phyloP scores from a whole-genome alignment of 129 eudicot genomes.

The Arctium minus region DNA sequence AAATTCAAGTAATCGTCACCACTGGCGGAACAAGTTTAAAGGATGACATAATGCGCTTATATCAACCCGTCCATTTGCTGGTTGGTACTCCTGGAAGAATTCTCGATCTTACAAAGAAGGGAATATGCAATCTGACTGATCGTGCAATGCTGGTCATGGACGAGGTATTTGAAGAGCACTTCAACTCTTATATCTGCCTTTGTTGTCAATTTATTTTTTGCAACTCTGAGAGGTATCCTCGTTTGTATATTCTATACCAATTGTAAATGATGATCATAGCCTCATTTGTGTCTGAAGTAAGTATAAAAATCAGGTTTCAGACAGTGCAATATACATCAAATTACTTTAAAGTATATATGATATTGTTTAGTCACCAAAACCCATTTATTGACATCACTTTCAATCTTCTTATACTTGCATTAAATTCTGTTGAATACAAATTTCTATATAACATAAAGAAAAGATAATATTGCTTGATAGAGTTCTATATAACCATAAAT shows the following conservation, averaged over 20 bases:
- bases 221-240: not conserved
- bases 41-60: constrained; percentile 66
- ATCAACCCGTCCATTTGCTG: constrained; percentile 58
- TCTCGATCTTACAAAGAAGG: constrained; percentile 58
- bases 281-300: not conserved
- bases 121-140: constrained; percentile 46
- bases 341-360: not conserved
- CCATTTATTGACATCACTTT: not conserved
- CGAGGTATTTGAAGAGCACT: constrained; percentile 37
- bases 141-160: constrained; percentile 66
- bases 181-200: not conserved
- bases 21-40: constrained; percentile 69
- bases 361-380: not conserved
- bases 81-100: constrained; percentile 77
- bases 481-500: not conserved
- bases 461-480: not conserved
- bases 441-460: not conserved
- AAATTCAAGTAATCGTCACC: constrained; percentile 60
- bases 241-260: not conserved
- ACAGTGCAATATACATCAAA: not conserved
- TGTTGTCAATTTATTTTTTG: not conserved
- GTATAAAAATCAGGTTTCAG: not conserved
- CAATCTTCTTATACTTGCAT: too few species aligned
- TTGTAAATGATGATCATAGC: not conserved
- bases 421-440: too few species aligned